Evolutionary conservation across 192 early-diverging fungal genomes (phyloP), one percentile per base, ranked within the genome.

Genomic region (Linnemannia hyalina): DNA sequence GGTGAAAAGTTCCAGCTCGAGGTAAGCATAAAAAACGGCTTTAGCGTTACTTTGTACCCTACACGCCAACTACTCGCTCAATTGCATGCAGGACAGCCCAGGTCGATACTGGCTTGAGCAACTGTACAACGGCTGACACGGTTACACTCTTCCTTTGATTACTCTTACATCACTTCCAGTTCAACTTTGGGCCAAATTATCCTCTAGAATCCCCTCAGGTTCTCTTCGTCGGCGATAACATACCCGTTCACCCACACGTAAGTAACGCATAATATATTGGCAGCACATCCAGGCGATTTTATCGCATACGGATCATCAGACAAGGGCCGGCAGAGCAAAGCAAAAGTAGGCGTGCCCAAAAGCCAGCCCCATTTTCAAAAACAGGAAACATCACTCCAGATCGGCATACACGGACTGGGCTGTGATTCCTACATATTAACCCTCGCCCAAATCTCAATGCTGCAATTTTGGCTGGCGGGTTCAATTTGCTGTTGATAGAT

Each of bases 191-290:
- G 55, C 88, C 90, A 10, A 92, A 92, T 42, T 96, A 96, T 75
- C 95, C 95, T 32, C 73, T 95, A 40, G 95, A 95, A 74, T 90
- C 95, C 15, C 95, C 95, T 18, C 90, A 94, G 32, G 95, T 96
- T 9, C 81, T 92, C 5, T 95, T 96, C 86, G 74, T 92, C 8
- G 88, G 89, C 13, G 88, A 89, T 16, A 81, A 90, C 52, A 70
- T 92, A 15, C 95, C 95, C 5, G 87, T 95, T 46, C 95, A 96
- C 74, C 95, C 95, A 44, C 95, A 96, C 82, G 89, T 92, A 89
- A 86, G 79, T 69, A 15, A 23, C 29, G 1, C 29, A 15, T 26
- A 65, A 65, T 65, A 29, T 0, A 65, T 32, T 26, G 13, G 60
- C 29, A 3, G 26, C 60, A 65, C 60, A 32, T 65, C 60, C n/a